Percentiles rank a stretch among this genome's conserved stretches.
Evolutionary conservation across 345 rosid species (phyloP).

Genomic region (Erodium maritimum): DNA sequence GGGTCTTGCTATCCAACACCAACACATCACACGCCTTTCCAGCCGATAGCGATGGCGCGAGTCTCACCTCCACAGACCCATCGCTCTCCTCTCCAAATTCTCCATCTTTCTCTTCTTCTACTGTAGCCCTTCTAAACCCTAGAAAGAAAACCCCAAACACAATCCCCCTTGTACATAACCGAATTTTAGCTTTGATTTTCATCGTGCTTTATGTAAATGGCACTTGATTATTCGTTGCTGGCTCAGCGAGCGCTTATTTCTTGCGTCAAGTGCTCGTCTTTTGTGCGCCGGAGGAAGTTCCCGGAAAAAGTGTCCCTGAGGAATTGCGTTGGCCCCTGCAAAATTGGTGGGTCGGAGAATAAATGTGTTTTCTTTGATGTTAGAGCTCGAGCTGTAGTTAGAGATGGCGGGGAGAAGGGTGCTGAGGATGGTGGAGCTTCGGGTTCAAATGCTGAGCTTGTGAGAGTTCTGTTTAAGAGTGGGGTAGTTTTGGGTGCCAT

Average conservation of each 20-base stretch:
- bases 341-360: background rate
- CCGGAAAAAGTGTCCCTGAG: background rate
- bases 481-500: conserved; percentile 52
- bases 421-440: background rate
- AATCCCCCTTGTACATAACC: background rate
- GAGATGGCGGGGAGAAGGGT: background rate
- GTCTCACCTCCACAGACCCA: too few relatives aligned
- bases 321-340: background rate
- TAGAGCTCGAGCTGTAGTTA: background rate
- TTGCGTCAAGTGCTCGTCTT: background rate
- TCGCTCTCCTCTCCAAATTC: too few relatives aligned
- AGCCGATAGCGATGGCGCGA: too few relatives aligned
- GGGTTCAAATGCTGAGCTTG: conserved; percentile 17
- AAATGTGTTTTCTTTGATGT: background rate
- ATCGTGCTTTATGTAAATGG: background rate
- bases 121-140: background rate
- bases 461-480: conserved; percentile 34
- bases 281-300: background rate
- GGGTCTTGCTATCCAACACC: too few relatives aligned
- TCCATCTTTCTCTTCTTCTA: too few relatives aligned
- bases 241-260: background rate
- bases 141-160: background rate
- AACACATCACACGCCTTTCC: too few relatives aligned
- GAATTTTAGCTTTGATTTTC: background rate
- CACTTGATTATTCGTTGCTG: background rate